Conservation (phyloP, 257 asterid species). For the Capsicum baccatum region DNA sequence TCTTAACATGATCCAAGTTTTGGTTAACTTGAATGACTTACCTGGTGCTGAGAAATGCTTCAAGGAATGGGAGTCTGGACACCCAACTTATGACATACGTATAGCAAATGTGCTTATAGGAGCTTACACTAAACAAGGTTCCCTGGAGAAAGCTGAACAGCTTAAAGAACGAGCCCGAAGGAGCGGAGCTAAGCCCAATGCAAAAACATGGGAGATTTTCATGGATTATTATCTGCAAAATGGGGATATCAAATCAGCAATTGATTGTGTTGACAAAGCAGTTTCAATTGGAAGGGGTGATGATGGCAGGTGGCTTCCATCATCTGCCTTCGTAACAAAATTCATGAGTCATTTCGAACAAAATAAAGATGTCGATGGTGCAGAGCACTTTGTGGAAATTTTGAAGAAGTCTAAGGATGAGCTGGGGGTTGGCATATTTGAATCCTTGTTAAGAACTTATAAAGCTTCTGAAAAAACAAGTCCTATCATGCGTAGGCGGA, state of each 20-base stretch:
- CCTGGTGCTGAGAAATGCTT: conserved; percentile 97
- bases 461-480: conserved; percentile 76
- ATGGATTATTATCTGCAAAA: conserved; percentile 68
- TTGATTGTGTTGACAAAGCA: conserved; percentile 63
- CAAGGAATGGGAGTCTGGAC: conserved; percentile 72
- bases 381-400: conserved; percentile 66
- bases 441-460: conserved; percentile 72
- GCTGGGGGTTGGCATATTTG: conserved; percentile 56
- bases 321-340: conserved; percentile 47
- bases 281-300: conserved; percentile 66
- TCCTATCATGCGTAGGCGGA: conserved; percentile 59
- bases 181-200: conserved; percentile 73
- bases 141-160: conserved; percentile 61
- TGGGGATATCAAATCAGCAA: conserved; percentile 58
- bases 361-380: conserved; percentile 69
- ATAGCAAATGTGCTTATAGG: conserved; percentile 74
- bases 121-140: conserved; percentile 69
- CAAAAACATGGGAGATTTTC: conserved; percentile 89
- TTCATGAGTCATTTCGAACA: conserved; percentile 69
- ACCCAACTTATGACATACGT: conserved; percentile 72
- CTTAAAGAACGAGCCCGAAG: conserved; percentile 63
- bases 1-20: conserved; percentile 84
- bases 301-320: conserved; percentile 69
- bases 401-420: conserved; percentile 60
- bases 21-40: conserved; percentile 79